A percentile compares a stretch with the other conserved stretches of the same genome.
phyloP scores from a whole-genome alignment of 331 rosid species.

The Stylosanthes scabra region DNA sequence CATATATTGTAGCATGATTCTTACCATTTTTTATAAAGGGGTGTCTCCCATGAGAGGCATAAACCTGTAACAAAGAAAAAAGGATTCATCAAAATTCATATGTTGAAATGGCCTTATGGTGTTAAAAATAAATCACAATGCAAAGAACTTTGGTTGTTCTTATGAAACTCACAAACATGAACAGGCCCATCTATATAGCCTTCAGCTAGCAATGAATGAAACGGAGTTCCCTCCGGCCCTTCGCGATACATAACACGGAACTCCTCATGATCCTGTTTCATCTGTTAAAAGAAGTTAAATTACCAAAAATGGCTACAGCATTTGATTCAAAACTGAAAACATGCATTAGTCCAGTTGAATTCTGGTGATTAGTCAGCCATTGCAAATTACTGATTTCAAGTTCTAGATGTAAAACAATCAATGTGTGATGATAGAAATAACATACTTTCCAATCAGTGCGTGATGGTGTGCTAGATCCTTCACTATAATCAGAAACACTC shows the following conservation, averaged over 20 bases:
- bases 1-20: constrained; percentile 35
- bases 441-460: constrained; percentile 89
- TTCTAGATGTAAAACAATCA: neutral
- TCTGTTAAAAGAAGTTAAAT: constrained; percentile 58
- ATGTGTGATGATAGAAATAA: neutral
- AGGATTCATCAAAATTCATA: constrained; percentile 21
- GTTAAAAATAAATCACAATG: too few species aligned
- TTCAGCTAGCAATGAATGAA: too few species aligned
- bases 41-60: constrained; percentile 82
- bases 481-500: constrained; percentile 58
- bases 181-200: too few species aligned
- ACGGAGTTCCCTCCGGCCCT: too few species aligned
- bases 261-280: constrained; percentile 40
- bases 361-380: constrained; percentile 14
- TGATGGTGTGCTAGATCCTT: constrained; percentile 43
- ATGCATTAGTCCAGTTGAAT: too few species aligned
- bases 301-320: too few species aligned
- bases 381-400: constrained; percentile 10
- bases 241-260: too few species aligned
- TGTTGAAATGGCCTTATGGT: too few species aligned
- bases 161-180: too few species aligned
- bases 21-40: constrained; percentile 86
- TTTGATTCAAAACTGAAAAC: too few species aligned
- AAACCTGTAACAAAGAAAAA: constrained; percentile 68
- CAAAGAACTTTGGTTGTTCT: too few species aligned